A percentile compares a stretch with the other conserved stretches of the same genome.
phyloP scores from a whole-genome alignment of 106 monocot species.

The Dendrobium catenatum region DNA sequence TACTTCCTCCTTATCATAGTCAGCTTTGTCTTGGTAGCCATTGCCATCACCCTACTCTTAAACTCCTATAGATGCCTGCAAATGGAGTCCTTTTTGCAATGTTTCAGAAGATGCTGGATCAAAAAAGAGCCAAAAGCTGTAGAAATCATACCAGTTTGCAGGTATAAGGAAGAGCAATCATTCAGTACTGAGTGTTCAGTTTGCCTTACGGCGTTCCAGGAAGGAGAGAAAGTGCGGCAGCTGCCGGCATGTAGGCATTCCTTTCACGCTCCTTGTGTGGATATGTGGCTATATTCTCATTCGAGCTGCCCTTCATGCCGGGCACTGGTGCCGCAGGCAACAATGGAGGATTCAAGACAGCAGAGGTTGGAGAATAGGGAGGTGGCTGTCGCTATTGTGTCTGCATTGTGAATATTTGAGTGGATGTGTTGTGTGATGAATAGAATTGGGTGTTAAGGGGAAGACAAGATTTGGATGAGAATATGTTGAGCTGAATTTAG shows the following conservation, averaged over 20 bases:
- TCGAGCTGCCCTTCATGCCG: slow-evolving; percentile 14
- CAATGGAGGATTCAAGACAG: background rate
- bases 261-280: slow-evolving; percentile 13
- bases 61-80: background rate
- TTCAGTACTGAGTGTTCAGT: slow-evolving; percentile 19
- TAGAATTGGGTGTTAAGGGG: too few species aligned
- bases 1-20: slow-evolving; percentile 4
- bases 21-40: background rate
- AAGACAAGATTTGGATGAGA: too few species aligned
- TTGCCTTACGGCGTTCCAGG: slow-evolving; percentile 13
- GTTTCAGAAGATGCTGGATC: background rate
- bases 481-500: too few species aligned
- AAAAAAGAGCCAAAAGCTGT: background rate
- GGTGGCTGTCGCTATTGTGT: background rate
- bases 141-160: slow-evolving; percentile 1
- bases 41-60: background rate
- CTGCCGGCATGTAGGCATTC: slow-evolving; percentile 21
- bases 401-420: background rate
- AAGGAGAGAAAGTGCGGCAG: slow-evolving; percentile 18
- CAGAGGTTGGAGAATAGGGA: background rate
- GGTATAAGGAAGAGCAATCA: slow-evolving; percentile 1
- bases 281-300: slow-evolving; percentile 14
- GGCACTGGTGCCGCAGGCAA: background rate
- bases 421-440: too few species aligned
- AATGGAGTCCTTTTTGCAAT: background rate